Evolutionary conservation across 148 eudicot genomes (phyloP).

Genomic region (Agrostemma githago): DNA sequence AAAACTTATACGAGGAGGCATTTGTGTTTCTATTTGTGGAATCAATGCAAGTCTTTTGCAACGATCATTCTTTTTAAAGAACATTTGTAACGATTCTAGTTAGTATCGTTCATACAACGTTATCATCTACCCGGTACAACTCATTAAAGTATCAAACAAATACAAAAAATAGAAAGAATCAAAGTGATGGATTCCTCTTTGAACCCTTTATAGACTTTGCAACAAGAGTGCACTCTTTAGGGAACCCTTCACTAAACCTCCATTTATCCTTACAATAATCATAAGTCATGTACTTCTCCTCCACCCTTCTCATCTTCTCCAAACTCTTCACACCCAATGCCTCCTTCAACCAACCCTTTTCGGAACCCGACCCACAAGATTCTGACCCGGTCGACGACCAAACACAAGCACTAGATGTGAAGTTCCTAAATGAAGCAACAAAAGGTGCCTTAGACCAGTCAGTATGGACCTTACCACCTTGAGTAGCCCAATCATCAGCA

Average conservation of each 20-base stretch:
- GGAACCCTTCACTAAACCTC: slow-evolving; percentile 36
- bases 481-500: slow-evolving; percentile 49
- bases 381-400: slow-evolving; percentile 30
- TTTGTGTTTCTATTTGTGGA: too few species aligned
- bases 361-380: slow-evolving; percentile 24
- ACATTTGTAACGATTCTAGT: too few species aligned
- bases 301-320: slow-evolving; percentile 32
- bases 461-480: slow-evolving; percentile 37
- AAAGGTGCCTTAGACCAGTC: slow-evolving; percentile 44
- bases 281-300: slow-evolving; percentile 38
- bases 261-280: slow-evolving; percentile 37
- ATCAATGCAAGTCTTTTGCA: too few species aligned
- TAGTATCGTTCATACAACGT: too few species aligned
- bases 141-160: neutral
- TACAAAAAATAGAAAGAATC: neutral
- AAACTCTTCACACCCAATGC: slow-evolving; percentile 21
- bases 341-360: slow-evolving; percentile 31
- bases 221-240: slow-evolving; percentile 31
- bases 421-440: slow-evolving; percentile 35
- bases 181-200: neutral
- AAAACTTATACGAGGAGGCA: too few species aligned
- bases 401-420: slow-evolving; percentile 31
- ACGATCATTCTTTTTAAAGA: too few species aligned
- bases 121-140: too few species aligned
- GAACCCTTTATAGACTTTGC: slow-evolving; percentile 2